These are phyloP conservation scores for Sarocladium strictum DNA, from an alignment of 2,329 filamentous ascomycete genomes.

Conservation along the genomic window DNA sequence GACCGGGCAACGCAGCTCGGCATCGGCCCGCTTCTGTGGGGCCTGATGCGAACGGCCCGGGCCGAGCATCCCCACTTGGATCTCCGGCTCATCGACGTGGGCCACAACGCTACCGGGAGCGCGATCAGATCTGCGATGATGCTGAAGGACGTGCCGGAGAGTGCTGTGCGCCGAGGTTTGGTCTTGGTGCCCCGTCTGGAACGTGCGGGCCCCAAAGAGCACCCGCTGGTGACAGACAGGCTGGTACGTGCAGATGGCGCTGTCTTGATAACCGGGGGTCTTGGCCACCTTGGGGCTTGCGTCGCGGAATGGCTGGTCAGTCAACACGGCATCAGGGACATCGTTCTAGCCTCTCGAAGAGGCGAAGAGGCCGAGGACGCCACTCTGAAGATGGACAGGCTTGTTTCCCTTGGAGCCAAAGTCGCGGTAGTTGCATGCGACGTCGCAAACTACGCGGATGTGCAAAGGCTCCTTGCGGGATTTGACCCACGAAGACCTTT, in stretches of 20 bases:
- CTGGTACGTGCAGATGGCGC: slow-evolving; percentile 13
- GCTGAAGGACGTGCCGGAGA: slow-evolving; percentile 12
- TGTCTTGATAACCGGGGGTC: slow-evolving; percentile 15
- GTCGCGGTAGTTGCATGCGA: slow-evolving; percentile 11
- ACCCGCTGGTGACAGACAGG: background rate
- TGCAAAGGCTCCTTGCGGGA: slow-evolving; percentile 10
- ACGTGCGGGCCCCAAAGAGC: background rate
- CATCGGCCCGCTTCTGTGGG: slow-evolving; percentile 13
- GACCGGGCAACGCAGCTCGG: slow-evolving; percentile 8
- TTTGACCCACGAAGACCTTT: slow-evolving; percentile 11
- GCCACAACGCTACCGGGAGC: background rate
- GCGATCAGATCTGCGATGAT: background rate
- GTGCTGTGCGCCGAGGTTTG: slow-evolving; percentile 10
- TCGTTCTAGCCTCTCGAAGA: slow-evolving; percentile 13
- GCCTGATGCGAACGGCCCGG: slow-evolving; percentile 15
- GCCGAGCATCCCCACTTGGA: slow-evolving; percentile 14
- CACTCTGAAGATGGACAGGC: slow-evolving; percentile 9
- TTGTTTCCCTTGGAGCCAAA: slow-evolving; percentile 12
- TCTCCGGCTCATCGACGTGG: slow-evolving; percentile 14
- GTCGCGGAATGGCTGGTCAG: slow-evolving; percentile 12
- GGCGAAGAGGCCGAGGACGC: slow-evolving; percentile 11
- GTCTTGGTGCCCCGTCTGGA: slow-evolving; percentile 14
- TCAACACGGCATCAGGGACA: slow-evolving; percentile 12
- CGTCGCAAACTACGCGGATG: slow-evolving; percentile 7
- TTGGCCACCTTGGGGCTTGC: slow-evolving; percentile 13